Evolutionary conservation across 768 basidiomycete species (phyloP).

Genomic region (Lactifluus echinatus): DNA sequence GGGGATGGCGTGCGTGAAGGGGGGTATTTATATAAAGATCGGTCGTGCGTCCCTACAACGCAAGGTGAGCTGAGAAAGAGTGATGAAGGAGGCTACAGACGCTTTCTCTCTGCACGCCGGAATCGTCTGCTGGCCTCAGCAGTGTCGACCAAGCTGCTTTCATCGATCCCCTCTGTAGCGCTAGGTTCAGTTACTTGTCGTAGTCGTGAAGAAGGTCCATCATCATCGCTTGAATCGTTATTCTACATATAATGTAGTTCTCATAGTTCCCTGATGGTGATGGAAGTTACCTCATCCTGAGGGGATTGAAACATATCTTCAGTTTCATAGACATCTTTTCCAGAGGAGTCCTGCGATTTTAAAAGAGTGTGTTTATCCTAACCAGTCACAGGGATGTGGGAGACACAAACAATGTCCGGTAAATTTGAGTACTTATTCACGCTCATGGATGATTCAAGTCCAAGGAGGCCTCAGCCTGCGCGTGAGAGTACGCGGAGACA

Average conservation of each 20-base stretch:
- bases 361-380: neutral
- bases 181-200: slow-evolving; percentile 33
- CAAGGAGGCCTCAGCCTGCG: no score
- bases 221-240: slow-evolving; percentile 63
- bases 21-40: slow-evolving; percentile 59
- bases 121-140: slow-evolving; percentile 67
- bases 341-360: slow-evolving; percentile 61
- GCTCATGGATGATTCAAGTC: slow-evolving; percentile 6
- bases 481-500: no score
- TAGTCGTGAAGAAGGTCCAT: slow-evolving; percentile 37
- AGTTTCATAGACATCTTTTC: slow-evolving; percentile 88
- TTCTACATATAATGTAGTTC: slow-evolving; percentile 27
- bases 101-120: slow-evolving; percentile 58
- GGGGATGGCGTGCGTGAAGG: slow-evolving; percentile 50
- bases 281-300: slow-evolving; percentile 42
- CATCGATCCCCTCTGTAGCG: slow-evolving; percentile 60
- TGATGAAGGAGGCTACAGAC: slow-evolving; percentile 22
- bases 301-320: slow-evolving; percentile 60
- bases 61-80: slow-evolving; percentile 26
- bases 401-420: slow-evolving; percentile 73
- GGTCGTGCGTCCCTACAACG: slow-evolving; percentile 33
- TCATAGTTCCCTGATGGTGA: neutral
- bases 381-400: neutral
- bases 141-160: slow-evolving; percentile 49
- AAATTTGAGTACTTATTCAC: slow-evolving; percentile 75